Conservation (phyloP, 768 basidiomycete genomes). For the Podaxis carcinomalis region DNA sequence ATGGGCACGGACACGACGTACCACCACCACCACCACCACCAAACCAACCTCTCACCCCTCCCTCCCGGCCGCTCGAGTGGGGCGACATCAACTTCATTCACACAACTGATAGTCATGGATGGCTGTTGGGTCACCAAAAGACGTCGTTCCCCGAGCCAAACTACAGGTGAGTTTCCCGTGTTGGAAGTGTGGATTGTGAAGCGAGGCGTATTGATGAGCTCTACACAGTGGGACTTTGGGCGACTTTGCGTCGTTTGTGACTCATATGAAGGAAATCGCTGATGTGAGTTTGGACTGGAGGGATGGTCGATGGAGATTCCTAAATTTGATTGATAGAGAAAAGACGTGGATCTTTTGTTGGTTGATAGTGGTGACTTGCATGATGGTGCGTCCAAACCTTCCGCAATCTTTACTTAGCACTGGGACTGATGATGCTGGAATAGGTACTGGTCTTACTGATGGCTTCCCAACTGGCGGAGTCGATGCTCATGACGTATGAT, state of each 20-base stretch:
- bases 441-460: conserved; percentile 75
- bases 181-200: background rate
- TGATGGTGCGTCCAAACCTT: conserved; percentile 39
- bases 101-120: conserved; percentile 77
- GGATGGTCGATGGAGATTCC: background rate
- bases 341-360: conserved; percentile 78
- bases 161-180: conserved; percentile 33
- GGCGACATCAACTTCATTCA: conserved; percentile 86
- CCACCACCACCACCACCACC: conserved; percentile 40
- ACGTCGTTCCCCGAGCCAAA: conserved; percentile 68
- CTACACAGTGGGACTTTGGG: conserved; percentile 42
- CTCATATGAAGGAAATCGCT: conserved; percentile 77
- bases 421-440: background rate
- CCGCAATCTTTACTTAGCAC: background rate
- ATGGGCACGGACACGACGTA: conserved; percentile 27
- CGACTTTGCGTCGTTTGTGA: conserved; percentile 84
- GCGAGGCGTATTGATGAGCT: conserved; percentile 10
- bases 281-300: conserved; percentile 26
- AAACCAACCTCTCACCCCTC: conserved; percentile 42
- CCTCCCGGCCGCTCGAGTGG: conserved; percentile 72
- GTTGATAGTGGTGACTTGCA: conserved; percentile 81
- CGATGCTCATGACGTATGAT: conserved; percentile 64
- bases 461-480: conserved; percentile 67
- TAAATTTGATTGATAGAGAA: conserved; percentile 31
- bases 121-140: conserved; percentile 81